These are phyloP conservation scores for Cylindrodendrum hubeiense DNA, from an alignment of 2,329 filamentous ascomycete genomes.

Conservation along the genomic window DNA sequence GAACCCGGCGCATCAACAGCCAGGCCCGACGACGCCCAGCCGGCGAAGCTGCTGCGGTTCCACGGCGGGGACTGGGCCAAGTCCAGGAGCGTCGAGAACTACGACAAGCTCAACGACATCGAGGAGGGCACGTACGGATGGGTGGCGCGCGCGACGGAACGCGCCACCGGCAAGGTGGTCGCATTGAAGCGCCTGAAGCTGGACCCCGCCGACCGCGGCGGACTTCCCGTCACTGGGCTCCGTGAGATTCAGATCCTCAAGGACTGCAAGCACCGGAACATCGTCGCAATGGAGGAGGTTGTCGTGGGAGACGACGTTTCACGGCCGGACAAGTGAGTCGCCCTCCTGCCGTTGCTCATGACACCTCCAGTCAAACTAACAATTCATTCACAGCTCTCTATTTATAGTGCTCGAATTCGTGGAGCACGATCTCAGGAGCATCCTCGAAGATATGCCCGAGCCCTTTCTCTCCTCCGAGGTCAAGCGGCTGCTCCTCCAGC, in stretches of 20 bases:
- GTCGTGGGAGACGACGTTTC: constrained; percentile 77
- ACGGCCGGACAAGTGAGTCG: constrained; percentile 64
- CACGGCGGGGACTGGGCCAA: constrained; percentile 75
- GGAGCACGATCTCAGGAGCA: constrained; percentile 94
- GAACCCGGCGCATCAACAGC: constrained; percentile 48
- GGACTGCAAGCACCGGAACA: constrained; percentile 83
- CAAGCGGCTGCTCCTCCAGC: constrained; percentile 89
- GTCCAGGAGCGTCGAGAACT: constrained; percentile 85
- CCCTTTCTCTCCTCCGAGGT: constrained; percentile 93
- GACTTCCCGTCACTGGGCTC: constrained; percentile 91
- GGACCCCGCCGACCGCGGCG: constrained; percentile 77
- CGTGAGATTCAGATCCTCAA: constrained; percentile 94
- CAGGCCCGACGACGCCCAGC: constrained; percentile 35
- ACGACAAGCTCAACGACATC: constrained; percentile 94
- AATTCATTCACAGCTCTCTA: constrained; percentile 67
- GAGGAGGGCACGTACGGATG: constrained; percentile 97
- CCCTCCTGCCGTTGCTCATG: not conserved
- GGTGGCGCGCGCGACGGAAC: constrained; percentile 87
- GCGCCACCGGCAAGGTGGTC: constrained; percentile 81
- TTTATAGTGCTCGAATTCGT: constrained; percentile 97
- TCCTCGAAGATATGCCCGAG: constrained; percentile 94
- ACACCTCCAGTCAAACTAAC: constrained; percentile 37
- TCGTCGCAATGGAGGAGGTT: constrained; percentile 86
- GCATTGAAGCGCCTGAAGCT: constrained; percentile 96
- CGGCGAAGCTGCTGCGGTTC: constrained; percentile 77